Evolutionary conservation across 1,139 yeast genomes (phyloP), one percentile per base, ranked within the genome.

Genomic region (Pichia sp.): DNA sequence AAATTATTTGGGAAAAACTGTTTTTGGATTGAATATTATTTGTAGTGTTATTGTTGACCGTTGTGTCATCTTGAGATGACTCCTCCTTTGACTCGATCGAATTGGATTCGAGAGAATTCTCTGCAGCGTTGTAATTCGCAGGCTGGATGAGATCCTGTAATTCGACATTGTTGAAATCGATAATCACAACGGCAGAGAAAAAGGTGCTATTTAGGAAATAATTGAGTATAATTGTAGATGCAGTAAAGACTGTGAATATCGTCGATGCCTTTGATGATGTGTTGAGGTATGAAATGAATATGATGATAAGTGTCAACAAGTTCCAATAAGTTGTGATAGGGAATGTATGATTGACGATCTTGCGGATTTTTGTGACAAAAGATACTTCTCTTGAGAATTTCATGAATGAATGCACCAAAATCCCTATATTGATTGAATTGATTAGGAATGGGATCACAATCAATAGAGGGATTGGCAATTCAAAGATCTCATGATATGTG

Each of bases 91-190:
- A n/a, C n/a, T n/a, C n/a, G n/a, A n/a, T n/a, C n/a, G n/a, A n/a
- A n/a, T n/a, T n/a, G n/a, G n/a, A n/a, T n/a, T n/a, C n/a, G n/a
- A 12, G 12, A 30, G 14, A 10, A 12, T 11, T 11, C 11, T 36
- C 24, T 10, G 11, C n/a, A n/a, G 19, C 39, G n/a, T 36, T 18
- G 12, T 22, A 24, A 24, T 37, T 14, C 17, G 27, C 6, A 18
- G 15, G 15, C 27, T 37, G 36, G 22, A 39, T 43, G n/a, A 81
- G 62, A 51, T 82, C 88, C 11, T 77, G 76, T 19, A 84, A 69
- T 57, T 84, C 90, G 35, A 76, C 64, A 47, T 89, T 72, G 39
- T 81, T 75, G 40, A 83, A 67, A 65, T 88, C 96, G 39, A 87
- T 76, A 27, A 83, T 73, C 17, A 86, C 66, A 0, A 85, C 77